A percentile compares a stretch with the other conserved stretches of the same genome.
These are phyloP conservation scores for Vigna reflexopilosa DNA, from an alignment of 306 rosid species.

Conservation along the genomic window DNA sequence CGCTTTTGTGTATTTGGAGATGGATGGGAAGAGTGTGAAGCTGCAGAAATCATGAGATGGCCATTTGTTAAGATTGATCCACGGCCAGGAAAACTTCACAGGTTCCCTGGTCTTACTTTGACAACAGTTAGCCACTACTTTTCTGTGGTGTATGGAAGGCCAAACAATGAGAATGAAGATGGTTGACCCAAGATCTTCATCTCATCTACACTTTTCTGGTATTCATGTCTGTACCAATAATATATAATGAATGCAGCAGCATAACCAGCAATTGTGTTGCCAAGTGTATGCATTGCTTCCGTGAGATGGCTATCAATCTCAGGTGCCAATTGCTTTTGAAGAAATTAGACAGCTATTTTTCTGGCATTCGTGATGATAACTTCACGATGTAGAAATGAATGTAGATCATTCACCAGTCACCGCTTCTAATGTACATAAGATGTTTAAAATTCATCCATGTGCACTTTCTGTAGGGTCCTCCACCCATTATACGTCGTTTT, in stretches of 20 bases:
- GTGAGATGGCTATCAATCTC: conserved; percentile 27
- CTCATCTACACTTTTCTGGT: conserved; percentile 38
- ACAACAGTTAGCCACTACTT: conserved; percentile 70
- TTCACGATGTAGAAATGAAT: conserved; percentile 34
- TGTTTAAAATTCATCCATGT: conserved; percentile 22
- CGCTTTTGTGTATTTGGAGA: conserved; percentile 89
- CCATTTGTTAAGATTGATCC: conserved; percentile 83
- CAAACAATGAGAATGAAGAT: conserved; percentile 55
- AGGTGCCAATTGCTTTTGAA: conserved; percentile 35
- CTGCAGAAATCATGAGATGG: conserved; percentile 82
- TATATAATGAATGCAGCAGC: conserved; percentile 25
- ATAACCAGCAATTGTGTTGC: conserved; percentile 16
- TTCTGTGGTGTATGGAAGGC: conserved; percentile 76
- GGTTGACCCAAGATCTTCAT: conserved; percentile 47
- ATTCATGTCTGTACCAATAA: conserved; percentile 40
- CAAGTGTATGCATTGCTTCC: conserved; percentile 27
- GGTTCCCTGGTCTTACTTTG: conserved; percentile 93
- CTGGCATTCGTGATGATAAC: conserved; percentile 19
- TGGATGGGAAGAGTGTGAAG: conserved; percentile 96
- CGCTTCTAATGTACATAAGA: conserved; percentile 41
- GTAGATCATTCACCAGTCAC: conserved; percentile 34
- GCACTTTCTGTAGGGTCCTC: conserved; percentile 30
- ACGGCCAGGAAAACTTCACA: conserved; percentile 71
- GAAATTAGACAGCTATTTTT: conserved; percentile 37
- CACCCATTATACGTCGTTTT: neutral